Percentiles rank a stretch among this genome's conserved stretches.
Evolutionary conservation across 2,329 filamentous ascomycete genomes (phyloP).

Genomic region (Trichoderma sp.): DNA sequence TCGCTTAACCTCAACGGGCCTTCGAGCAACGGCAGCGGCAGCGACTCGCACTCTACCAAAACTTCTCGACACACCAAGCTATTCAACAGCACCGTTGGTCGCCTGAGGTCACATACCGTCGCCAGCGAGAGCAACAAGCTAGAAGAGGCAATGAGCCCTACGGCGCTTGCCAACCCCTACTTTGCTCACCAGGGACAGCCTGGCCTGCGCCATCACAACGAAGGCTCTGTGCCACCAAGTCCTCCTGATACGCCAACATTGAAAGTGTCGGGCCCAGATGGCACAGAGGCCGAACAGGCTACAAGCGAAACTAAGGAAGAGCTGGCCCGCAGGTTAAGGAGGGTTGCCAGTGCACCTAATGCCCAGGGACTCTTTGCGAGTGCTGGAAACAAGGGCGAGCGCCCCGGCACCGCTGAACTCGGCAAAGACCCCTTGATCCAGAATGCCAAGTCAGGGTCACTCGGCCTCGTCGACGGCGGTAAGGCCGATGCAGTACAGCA

Average conservation of each 20-base stretch:
- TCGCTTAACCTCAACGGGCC: conserved; percentile 45
- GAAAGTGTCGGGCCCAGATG: conserved; percentile 67
- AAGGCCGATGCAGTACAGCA: conserved; percentile 35
- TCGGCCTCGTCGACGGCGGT: conserved; percentile 36
- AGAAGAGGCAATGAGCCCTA: conserved; percentile 86
- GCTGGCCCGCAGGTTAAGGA: conserved; percentile 83
- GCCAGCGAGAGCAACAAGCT: conserved; percentile 89
- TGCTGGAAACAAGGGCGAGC: conserved; percentile 46
- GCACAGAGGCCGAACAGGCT: conserved; percentile 62
- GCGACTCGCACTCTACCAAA: conserved; percentile 42
- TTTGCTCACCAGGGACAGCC: conserved; percentile 96
- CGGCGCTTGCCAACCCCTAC: conserved; percentile 92
- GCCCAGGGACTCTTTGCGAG: conserved; percentile 84
- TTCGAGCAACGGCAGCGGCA: conserved; percentile 17
- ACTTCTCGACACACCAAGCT: conserved; percentile 83
- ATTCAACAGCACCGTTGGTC: conserved; percentile 79
- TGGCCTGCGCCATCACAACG: conserved; percentile 89
- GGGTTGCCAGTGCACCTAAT: conserved; percentile 95
- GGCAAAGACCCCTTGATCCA: conserved; percentile 73
- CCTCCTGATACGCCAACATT: conserved; percentile 85
- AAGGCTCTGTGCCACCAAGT: conserved; percentile 86
- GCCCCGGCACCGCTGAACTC: conserved; percentile 81
- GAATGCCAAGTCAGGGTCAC: conserved; percentile 45
- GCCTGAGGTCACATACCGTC: conserved; percentile 85
- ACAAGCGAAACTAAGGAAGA: conserved; percentile 87